A percentile compares a stretch with the other conserved stretches of the same genome.
Conservation (phyloP, 108 stramenopile species). For the Nitzschia inconspicua region DNA sequence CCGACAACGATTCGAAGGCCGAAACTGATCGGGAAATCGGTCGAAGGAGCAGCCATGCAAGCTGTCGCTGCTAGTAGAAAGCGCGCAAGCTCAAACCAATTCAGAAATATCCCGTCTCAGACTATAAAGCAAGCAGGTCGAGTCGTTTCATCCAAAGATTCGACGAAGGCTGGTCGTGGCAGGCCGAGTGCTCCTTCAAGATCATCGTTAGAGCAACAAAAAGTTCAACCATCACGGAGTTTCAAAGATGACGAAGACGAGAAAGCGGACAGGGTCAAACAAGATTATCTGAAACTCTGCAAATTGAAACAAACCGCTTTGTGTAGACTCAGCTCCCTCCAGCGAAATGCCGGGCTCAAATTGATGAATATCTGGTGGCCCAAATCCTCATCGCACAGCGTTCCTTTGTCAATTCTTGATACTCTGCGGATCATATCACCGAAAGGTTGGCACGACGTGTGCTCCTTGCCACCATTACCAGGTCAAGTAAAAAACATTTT, state of each 20-base stretch:
- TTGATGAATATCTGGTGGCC: constrained; percentile 32
- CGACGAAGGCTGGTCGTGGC: background rate
- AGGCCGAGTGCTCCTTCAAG: too few species aligned
- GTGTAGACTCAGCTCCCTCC: constrained; percentile 9
- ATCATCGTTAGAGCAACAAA: background rate
- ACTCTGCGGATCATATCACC: constrained; percentile 13
- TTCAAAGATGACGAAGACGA: constrained; percentile 11
- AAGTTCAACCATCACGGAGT: background rate
- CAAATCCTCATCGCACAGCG: background rate
- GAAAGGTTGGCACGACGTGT: constrained; percentile 21
- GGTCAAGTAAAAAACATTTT: constrained; percentile 8
- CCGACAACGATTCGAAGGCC: constrained; percentile 65
- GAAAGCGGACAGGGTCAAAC: background rate
- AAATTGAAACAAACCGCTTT: background rate
- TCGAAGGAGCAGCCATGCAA: constrained; percentile 77
- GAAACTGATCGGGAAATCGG: constrained; percentile 72
- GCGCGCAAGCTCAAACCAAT: constrained; percentile 46
- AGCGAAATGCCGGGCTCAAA: background rate
- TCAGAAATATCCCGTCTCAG: constrained; percentile 14
- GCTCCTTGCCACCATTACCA: constrained; percentile 20
- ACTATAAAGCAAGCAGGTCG: background rate
- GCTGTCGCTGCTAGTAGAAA: constrained; percentile 59
- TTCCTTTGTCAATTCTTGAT: constrained; percentile 15
- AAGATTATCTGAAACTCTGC: constrained; percentile 11
- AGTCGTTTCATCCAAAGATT: background rate